Base-by-base conservation (phyloP, 23 red algal species). In the Gracilaria domingensis region DNA sequence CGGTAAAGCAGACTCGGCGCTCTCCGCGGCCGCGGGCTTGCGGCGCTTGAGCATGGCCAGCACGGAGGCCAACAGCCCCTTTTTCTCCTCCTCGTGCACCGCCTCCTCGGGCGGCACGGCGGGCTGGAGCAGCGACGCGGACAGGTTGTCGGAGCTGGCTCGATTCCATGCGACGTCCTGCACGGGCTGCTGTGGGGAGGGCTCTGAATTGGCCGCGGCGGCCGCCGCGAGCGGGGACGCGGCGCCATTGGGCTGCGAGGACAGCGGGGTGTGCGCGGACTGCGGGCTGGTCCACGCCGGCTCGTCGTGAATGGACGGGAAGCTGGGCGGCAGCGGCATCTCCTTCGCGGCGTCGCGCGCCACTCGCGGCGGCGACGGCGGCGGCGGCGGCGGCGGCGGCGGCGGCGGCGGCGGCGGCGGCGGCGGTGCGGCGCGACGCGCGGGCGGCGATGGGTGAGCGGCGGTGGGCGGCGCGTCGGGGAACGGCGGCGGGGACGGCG, bases 221-320 rank as follows among this genome's bases (percentile, higher is more conserved):
- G 72, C 5, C 0, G 72, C 28, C 0, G 42, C 72, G 40, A 49
- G 30, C 39, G 72, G 72, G 0, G 72, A 48, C 30, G 72, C n/a
- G 23, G 49, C 12, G 72, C 45, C n/a, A n/a, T n/a, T 48, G 25
- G 28, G 6, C 21, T 50, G 39, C 4, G 42, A 3, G 23, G 72
- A 48, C 11, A 30, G 39, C 24, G 72, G 26, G 1, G 72, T 77
- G 30, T 45, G 38, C 13, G 38, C 38, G 23, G 72, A 30, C 11
- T 77, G 38, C 40, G 72, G 72, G 13, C 40, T 77, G 39, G 40
- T 77, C 72, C 72, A 77, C 23, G 38, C 72, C 39, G 72, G 72
- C 26, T 77, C 72, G 20, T 77, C 72, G n/a, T 77, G 72, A 28
- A 77, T 77, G 34, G 72, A 51, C 40, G 72, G 72, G n/a, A 77